Evolutionary conservation across 1,139 yeast species (phyloP), one percentile per base, ranked within the genome.

Genomic region (Yamadazyma friedrichii): DNA sequence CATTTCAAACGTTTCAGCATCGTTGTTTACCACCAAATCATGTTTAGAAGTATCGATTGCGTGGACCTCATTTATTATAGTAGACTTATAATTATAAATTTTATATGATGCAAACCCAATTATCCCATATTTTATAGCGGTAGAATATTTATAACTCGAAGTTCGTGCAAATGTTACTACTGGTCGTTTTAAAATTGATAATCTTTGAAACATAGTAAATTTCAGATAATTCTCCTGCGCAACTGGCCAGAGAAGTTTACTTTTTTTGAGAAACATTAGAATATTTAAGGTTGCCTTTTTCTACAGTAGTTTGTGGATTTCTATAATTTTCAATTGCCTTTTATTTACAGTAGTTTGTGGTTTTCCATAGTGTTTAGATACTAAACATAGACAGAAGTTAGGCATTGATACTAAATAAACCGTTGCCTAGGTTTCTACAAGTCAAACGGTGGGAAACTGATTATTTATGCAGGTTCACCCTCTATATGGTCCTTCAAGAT

Each of bases 1-100:
- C 67, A 73, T 71, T 57, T 85, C 93, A 59, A 72, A 84, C 0
- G 93, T 85, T 31, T 80, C 84, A 2, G 82, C 80, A 0, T 50
- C 54, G 2, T 68, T 55, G 41, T 69, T 74, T 0, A 86, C 81
- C 3, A 43, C 42, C 30, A 72, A 55, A 33, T 57, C 63, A 49
- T 72, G 76, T 10, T 70, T 59, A 5, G 65, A 46, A 2, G 62
- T 57, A 39, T 67, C 66, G 1, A 64, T 53, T 10, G 69, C 65
- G 43, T 58, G 64, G 11, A 65, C 66, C 20, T 67, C 73, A 48
- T 67, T 65, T 35, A 47, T 41, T 2, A 59, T 53, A 6, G 46
- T 40, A 10, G 49, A 44, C 3, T 44, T 44, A 28, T 40, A 34
- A 32, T 38, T 41, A 35, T 43, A 45, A 3, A 48, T 28, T 27